Evolutionary conservation across 768 basidiomycete genomes (phyloP), one percentile per base, ranked within the genome.

Genomic region (Asterophora parasitica): DNA sequence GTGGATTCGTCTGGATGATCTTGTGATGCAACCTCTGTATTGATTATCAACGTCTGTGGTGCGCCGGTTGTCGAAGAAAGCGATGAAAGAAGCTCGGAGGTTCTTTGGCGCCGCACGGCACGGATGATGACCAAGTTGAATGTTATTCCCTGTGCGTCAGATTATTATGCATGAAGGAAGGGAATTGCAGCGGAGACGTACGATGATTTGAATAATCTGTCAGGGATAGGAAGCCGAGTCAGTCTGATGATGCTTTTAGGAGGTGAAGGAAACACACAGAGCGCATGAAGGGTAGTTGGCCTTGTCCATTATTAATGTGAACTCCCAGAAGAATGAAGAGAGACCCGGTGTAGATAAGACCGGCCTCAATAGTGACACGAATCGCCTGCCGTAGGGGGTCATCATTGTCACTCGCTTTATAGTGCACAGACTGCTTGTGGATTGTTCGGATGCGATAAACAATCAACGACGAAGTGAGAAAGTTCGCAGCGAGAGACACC

Each of bases 321-420:
- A 37, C 39, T 11, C 13, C 35, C 20, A 51, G 12, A 5, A 51
- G 44, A 12, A 42, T 35, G n/a, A 51, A 7, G 19, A 51, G 38
- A 32, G 44, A 45, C 13, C 27, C 10, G 4, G 45, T 41, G 33
- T 51, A 51, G 7, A 51, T 3, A 4, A 51, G 31, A 5, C 50
- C 50, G 9, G 50, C 50, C 36, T 51, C 50, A 11, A 46, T 23
- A 4, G 50, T 51, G 32, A 46, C 40, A 3, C 44, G 44, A n/a
- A 51, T 42, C 3, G 50, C 50, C 4, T 39, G 28, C 11, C 23
- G 30, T 4, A 51, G 35, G 2, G 50, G 50, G 23, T 46, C 44
- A 19, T 46, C 23, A 2, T 34, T 8, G 17, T 26, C 28, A 4
- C 19, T 15, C n/a, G 34, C 39, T 17, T 42, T 35, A 13, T 41